These are phyloP conservation scores for Trichosporon coremiiforme DNA, from an alignment of 1,284 basidiomycete genomes.

Conservation along the genomic window DNA sequence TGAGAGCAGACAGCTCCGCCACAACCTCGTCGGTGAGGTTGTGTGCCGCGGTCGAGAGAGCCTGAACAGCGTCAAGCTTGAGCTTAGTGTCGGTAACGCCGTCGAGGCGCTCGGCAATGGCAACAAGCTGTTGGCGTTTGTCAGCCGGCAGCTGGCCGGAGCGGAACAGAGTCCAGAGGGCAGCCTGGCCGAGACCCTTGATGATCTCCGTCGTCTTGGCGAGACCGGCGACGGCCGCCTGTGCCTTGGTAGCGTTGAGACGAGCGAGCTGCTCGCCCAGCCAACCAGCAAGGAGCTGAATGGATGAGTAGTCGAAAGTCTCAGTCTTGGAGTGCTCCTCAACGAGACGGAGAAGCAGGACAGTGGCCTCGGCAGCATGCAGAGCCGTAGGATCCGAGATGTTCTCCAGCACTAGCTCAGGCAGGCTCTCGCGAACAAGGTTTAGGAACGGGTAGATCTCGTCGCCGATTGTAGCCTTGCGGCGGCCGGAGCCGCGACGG, in stretches of 20 bases:
- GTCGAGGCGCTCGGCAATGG: slow-evolving; percentile 21
- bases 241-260: slow-evolving; percentile 26
- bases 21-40: slow-evolving; percentile 22
- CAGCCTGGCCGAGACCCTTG: slow-evolving; percentile 55
- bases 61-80: slow-evolving; percentile 32
- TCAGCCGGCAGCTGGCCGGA: slow-evolving; percentile 27
- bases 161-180: slow-evolving; percentile 57
- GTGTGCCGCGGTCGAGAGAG: slow-evolving; percentile 23
- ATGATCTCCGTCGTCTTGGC: slow-evolving; percentile 49
- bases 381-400: not conserved
- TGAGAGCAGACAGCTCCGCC: slow-evolving; percentile 26
- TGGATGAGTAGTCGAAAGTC: slow-evolving; percentile 57
- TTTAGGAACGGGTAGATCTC: slow-evolving; percentile 42
- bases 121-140: slow-evolving; percentile 24
- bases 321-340: slow-evolving; percentile 43
- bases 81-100: slow-evolving; percentile 25
- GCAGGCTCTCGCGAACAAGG: slow-evolving; percentile 33
- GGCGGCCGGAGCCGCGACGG: slow-evolving; percentile 35
- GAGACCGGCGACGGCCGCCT: slow-evolving; percentile 34
- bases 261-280: slow-evolving; percentile 42
- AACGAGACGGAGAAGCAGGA: slow-evolving; percentile 36
- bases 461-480: slow-evolving; percentile 39
- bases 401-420: slow-evolving; percentile 15
- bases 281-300: slow-evolving; percentile 56
- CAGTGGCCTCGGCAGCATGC: slow-evolving; percentile 17